Percentiles rank a stretch among this genome's conserved stretches.
Evolutionary conservation across 768 basidiomycete species (phyloP).

Genomic region (Kwoniella dejecticola): DNA sequence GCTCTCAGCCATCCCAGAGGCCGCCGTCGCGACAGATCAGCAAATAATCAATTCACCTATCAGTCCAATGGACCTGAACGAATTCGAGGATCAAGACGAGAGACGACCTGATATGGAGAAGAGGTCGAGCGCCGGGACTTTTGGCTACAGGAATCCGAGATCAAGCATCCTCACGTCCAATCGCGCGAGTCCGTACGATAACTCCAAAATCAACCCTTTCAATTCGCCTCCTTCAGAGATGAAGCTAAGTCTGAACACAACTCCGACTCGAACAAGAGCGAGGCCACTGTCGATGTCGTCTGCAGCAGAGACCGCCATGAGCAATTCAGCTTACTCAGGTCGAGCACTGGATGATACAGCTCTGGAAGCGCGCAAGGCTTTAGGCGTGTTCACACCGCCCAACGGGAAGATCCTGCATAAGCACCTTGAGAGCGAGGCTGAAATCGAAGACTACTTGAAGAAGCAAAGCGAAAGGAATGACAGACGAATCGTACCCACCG

Average conservation of each 20-base stretch:
- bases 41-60: neutral
- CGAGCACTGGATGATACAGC: slow-evolving; percentile 18
- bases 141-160: slow-evolving; percentile 14
- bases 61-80: neutral
- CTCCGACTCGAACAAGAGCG: neutral
- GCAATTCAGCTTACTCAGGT: slow-evolving; percentile 25
- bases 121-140: slow-evolving; percentile 19
- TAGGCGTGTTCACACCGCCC: slow-evolving; percentile 25
- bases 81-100: neutral
- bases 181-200: neutral
- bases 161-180: slow-evolving; percentile 11
- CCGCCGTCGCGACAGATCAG: neutral
- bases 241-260: too few species aligned
- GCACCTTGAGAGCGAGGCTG: slow-evolving; percentile 28
- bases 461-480: slow-evolving; percentile 29
- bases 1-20: slow-evolving; percentile 19
- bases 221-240: neutral
- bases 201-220: neutral
- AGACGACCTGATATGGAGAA: neutral
- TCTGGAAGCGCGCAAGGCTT: slow-evolving; percentile 13
- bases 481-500: slow-evolving; percentile 31
- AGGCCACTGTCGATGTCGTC: slow-evolving; percentile 33
- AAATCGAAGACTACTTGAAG: slow-evolving; percentile 33
- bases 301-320: slow-evolving; percentile 19
- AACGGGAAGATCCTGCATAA: slow-evolving; percentile 21